Base-by-base conservation (phyloP, 2,329 filamentous ascomycete genomes). In the Didymella segeticola region DNA sequence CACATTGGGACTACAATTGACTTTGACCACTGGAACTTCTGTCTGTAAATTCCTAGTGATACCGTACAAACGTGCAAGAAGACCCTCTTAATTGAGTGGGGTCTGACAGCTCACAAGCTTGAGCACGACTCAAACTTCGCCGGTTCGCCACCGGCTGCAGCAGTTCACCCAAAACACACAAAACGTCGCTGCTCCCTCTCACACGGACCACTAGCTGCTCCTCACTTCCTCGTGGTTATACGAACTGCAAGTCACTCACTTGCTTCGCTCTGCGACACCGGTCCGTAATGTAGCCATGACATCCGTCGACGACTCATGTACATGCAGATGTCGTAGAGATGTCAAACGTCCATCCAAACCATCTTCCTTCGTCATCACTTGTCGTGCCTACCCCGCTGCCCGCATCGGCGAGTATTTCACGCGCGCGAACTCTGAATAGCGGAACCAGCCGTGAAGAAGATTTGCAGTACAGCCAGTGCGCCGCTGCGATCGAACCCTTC, bases 61-160 rank as follows among this genome's bases (percentile, higher is more conserved):
- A 54, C 38, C 45, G 51, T 45, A 53, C 20, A 17, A 27, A 14
- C 27, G 39, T 47, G 43, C 38, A 43, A 38, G 20, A 25, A 37
- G 30, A 39, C 34, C 11, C 33, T 39, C 17, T 14, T n/a, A n/a
- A n/a, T n/a, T n/a, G n/a, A n/a, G n/a, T n/a, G n/a, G n/a, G n/a
- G n/a, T n/a, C n/a, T 46, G 41, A 41, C 48, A 45, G 34, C 41
- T 46, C 27, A 45, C 41, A 54, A 54, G 33, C 51, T 48, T 39
- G 22, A 17, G 17, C 31, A 14, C 50, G 33, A 53, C 50, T 43
- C 43, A 43, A 25, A 27, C 15, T 39, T 48, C 27, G 51, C 51
- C 43, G 39, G 38, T 48, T 26, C 43, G 39, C 51, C 43, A 33
- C 34, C 17, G 14, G 17, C 15, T 39, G 38, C 43, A 48, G 43